Evolutionary conservation across 2,329 filamentous ascomycete species (phyloP).

Genomic region (Periconia sp.): DNA sequence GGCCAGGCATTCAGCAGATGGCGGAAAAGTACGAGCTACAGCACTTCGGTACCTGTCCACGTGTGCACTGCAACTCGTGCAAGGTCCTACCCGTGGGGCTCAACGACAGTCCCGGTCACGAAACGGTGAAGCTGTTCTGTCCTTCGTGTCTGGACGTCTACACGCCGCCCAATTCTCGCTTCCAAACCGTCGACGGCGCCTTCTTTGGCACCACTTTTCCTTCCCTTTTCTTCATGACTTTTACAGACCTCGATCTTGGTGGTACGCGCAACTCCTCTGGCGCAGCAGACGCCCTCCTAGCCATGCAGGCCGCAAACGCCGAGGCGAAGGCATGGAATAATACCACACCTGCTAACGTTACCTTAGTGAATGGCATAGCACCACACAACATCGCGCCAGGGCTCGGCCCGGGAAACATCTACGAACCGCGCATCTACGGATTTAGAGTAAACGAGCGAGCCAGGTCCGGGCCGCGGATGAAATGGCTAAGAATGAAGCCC

Average conservation of each 20-base stretch:
- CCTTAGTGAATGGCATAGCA: slow-evolving; percentile 78
- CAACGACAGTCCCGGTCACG: slow-evolving; percentile 91
- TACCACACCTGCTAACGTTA: slow-evolving; percentile 37
- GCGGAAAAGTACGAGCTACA: slow-evolving; percentile 97
- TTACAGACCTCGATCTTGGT: slow-evolving; percentile 88
- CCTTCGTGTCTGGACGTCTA: slow-evolving; percentile 96
- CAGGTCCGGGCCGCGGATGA: slow-evolving; percentile 90
- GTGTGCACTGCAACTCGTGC: slow-evolving; percentile 86
- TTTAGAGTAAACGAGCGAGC: slow-evolving; percentile 92
- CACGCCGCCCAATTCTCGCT: slow-evolving; percentile 93
- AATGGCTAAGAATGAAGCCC: slow-evolving; percentile 88
- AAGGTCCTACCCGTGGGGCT: slow-evolving; percentile 91
- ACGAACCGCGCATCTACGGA: slow-evolving; percentile 94
- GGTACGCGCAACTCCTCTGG: slow-evolving; percentile 62
- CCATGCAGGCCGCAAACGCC: slow-evolving; percentile 38
- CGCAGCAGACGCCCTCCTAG: slow-evolving; percentile 37
- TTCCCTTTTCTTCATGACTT: slow-evolving; percentile 96
- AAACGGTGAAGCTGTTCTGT: slow-evolving; percentile 98
- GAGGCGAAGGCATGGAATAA: slow-evolving; percentile 35
- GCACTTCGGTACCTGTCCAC: slow-evolving; percentile 94
- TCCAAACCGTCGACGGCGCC: slow-evolving; percentile 94
- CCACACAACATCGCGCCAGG: slow-evolving; percentile 86
- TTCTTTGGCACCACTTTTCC: slow-evolving; percentile 99
- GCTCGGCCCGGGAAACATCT: slow-evolving; percentile 78
- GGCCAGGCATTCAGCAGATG: slow-evolving; percentile 97